phyloP scores from a whole-genome alignment of 495 filamentous ascomycete genomes.

The Tuber melanosporum region DNA sequence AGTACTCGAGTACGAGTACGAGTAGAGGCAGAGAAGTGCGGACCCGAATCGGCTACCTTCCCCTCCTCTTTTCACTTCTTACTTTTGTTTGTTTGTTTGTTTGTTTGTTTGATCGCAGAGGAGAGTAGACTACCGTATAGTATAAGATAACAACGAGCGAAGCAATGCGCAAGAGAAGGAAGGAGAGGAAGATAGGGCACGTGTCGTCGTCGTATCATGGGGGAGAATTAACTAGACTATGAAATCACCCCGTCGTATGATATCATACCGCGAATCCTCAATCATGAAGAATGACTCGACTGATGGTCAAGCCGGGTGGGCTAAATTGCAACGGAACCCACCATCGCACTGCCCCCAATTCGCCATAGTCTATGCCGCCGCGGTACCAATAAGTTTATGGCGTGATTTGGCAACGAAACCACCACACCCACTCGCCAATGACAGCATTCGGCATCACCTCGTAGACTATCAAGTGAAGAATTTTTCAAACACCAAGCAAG shows the following conservation, averaged over 20 bases:
- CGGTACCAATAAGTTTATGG: not conserved
- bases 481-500: not conserved
- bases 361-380: not conserved
- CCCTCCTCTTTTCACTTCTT: not conserved
- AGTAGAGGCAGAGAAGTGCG: not conserved
- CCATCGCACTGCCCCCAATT: not conserved
- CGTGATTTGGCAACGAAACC: not conserved
- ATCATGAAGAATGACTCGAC: conserved; percentile 1
- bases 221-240: not conserved
- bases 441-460: not conserved
- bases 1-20: too few species aligned
- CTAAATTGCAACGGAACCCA: not conserved
- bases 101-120: not conserved
- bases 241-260: not conserved
- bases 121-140: not conserved
- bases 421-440: not conserved
- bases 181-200: not conserved
- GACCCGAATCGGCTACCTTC: not conserved
- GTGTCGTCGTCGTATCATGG: not conserved
- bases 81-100: not conserved
- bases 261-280: not conserved
- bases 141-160: not conserved
- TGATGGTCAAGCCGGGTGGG: not conserved
- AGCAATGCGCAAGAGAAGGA: not conserved
- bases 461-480: not conserved